Base-by-base conservation (phyloP, 2,329 filamentous ascomycete genomes). In the Monosporascus ibericus region DNA sequence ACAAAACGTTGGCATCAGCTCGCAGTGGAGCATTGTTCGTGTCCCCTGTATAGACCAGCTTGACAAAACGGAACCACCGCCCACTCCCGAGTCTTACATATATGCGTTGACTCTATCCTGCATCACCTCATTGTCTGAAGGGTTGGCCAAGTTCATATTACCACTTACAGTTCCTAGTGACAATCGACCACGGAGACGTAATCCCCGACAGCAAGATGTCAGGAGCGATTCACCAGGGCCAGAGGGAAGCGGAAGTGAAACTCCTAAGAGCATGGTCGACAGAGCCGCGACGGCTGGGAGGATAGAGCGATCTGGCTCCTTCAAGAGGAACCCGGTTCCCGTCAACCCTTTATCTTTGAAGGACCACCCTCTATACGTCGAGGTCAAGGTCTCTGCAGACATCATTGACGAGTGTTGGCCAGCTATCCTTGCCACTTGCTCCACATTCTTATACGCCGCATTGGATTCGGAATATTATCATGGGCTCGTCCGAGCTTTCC, bases 371-470 rank as follows among this genome's bases (percentile, higher is more conserved):
- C 76, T 90, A 8, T 79, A 85, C 49, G 67, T 76, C 1, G 87
- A 90, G 48, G 84, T 97, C 52, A 82, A 85, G 63, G 83, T 84
- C 2, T 92, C 90, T 61, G 90, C 90, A 14, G 80, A 80, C 9
- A 87, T 99, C 51, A 87, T 99, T 24, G 90, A 95, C 4, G 81
- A 89, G 59, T 97, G 92, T 68, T 99, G 94, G 94, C 94, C 94
- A 47, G 94, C 94, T 14, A 86, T 97, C 39, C 80, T 99, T 48
- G 92, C 94, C 1, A 94, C 91, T 2, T 96, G 91, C 62, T 99
- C 94, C 0, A 96, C 92, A 0, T 99, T 97, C 65, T 74, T 99
- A 18, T 95, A 95, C 65, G 90, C 94, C 30, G 85, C 92, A 0
- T 75, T 99, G 4, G 94, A 99, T 66, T 87, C 90, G 1, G 91